Evolutionary conservation across 352 stramenopile species (phyloP), one percentile per base, ranked within the genome.

Genomic region (Phytopythium litorale): DNA sequence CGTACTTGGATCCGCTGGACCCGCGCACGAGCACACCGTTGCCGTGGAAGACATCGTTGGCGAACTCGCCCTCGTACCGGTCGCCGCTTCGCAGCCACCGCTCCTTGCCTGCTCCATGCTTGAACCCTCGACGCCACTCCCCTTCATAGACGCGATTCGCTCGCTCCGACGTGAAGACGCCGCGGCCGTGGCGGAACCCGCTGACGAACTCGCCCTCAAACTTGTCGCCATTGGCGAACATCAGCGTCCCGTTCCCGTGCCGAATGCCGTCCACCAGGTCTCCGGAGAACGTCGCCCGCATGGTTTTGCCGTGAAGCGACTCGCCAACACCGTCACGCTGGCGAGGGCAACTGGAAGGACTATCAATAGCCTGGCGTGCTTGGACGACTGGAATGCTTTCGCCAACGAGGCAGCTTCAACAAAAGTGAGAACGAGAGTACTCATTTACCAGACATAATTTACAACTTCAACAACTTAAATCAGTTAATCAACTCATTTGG

Each of bases 141-240:
- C 82, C 82, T 1, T 90, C 80, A 55, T 86, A 90, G 19, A 84
- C 66, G 4, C 67, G 66, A 0, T 58, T 76, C 18, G 75, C 75
- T 18, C 74, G 73, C 46, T 88, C 67, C 15, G 70, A 85, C 43
- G 75, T 89, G 51, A 89, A 87, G 16, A 79, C 37, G 4, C 82
- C 82, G 33, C 58, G 64, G 4, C 82, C 82, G 25, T 90, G 68
- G 48, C 82, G 73, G 37, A 88, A 90, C 5, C 82, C 82, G 30
- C 81, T 62, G 1, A 54, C 40, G 54, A 92, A 92, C n/a, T 71
- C 68, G n/a, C 82, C 82, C 28, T 84, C 76, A 62, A 89, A 92
- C 37, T 62, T 66, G 54, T 92, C 82, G 23, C 78, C 82, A 43
- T 90, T 92, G 6, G 64, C 66, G 48, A 92, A 92, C 35, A 72